A percentile compares a stretch with the other conserved stretches of the same genome.
These are phyloP conservation scores for Geoglossum cookeanum DNA, from an alignment of 2,329 filamentous ascomycete species.

Conservation along the genomic window DNA sequence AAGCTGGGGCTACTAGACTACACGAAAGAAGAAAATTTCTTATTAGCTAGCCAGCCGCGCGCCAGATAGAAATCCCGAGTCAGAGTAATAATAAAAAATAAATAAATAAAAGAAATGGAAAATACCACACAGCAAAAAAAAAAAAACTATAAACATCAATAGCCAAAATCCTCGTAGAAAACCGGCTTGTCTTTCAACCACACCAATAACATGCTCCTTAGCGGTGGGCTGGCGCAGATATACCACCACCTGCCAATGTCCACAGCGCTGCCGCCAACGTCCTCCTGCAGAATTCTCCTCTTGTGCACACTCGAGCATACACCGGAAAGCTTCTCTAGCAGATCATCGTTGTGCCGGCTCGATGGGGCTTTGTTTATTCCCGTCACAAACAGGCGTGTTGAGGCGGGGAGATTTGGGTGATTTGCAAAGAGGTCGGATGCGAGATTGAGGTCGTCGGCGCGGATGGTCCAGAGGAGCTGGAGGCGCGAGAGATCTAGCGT, in stretches of 20 bases:
- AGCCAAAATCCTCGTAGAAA: conserved; percentile 33
- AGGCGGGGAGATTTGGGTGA: conserved; percentile 30
- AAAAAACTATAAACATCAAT: too few species aligned
- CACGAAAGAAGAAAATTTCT: too few species aligned
- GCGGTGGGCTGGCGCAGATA: conserved; percentile 33
- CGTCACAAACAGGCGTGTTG: conserved; percentile 47
- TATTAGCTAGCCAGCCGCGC: too few species aligned
- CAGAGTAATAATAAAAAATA: too few species aligned
- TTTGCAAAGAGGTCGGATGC: conserved; percentile 38
- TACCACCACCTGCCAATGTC: conserved; percentile 35
- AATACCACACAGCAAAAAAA: too few species aligned
- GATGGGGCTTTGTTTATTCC: conserved; percentile 15
- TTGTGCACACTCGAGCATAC: conserved; percentile 17
- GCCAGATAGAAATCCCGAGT: too few species aligned
- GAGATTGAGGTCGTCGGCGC: conserved; percentile 40
- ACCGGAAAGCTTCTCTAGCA: conserved; percentile 22
- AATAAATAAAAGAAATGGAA: too few species aligned
- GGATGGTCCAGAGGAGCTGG: conserved; percentile 48
- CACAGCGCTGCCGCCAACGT: conserved; percentile 2
- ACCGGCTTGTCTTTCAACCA: conserved; percentile 30
- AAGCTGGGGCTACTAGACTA: too few species aligned
- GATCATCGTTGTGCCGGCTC: conserved; percentile 7
- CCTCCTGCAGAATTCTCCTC: conserved; percentile 2
- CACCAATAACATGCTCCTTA: conserved; percentile 29
- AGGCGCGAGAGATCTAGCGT: conserved; percentile 30